phyloP scores from a whole-genome alignment of 352 stramenopile species.

The Phytopythium helicoides region DNA sequence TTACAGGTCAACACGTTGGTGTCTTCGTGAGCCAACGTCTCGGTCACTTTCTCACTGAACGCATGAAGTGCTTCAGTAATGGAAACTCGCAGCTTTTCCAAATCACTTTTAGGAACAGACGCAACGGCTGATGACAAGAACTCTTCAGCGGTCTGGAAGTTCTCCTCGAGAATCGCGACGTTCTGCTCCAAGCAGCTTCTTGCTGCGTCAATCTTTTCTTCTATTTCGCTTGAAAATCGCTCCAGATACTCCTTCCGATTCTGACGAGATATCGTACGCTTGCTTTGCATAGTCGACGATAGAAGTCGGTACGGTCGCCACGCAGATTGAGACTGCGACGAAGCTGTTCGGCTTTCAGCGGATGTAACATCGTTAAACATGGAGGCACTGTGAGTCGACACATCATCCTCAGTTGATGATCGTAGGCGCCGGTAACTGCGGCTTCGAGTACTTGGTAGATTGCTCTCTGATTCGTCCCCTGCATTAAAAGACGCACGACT shows the following conservation, averaged over 20 bases:
- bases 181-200: slow-evolving; percentile 52
- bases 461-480: slow-evolving; percentile 65
- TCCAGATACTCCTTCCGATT: slow-evolving; percentile 52
- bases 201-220: slow-evolving; percentile 35
- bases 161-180: slow-evolving; percentile 72
- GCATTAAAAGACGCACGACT: slow-evolving; percentile 74
- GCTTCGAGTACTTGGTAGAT: slow-evolving; percentile 30
- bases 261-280: slow-evolving; percentile 33
- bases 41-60: slow-evolving; percentile 31
- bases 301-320: slow-evolving; percentile 82
- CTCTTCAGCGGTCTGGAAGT: slow-evolving; percentile 53
- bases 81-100: slow-evolving; percentile 44
- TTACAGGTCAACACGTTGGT: slow-evolving; percentile 71
- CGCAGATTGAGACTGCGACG: slow-evolving; percentile 6
- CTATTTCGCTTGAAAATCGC: slow-evolving; percentile 42
- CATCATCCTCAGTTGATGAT: slow-evolving; percentile 61
- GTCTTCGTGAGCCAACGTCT: slow-evolving; percentile 21
- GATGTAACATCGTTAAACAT: slow-evolving; percentile 28
- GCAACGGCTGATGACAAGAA: slow-evolving; percentile 56
- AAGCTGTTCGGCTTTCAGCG: slow-evolving; percentile 3
- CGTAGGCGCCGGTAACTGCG: slow-evolving; percentile 47
- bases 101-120: slow-evolving; percentile 52
- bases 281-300: slow-evolving; percentile 72
- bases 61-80: slow-evolving; percentile 29
- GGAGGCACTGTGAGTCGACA: slow-evolving; percentile 21